A percentile compares a stretch with the other conserved stretches of the same genome.
Evolutionary conservation across 2,329 filamentous ascomycete species (phyloP).

Genomic region (Talaromyces atroroseus): DNA sequence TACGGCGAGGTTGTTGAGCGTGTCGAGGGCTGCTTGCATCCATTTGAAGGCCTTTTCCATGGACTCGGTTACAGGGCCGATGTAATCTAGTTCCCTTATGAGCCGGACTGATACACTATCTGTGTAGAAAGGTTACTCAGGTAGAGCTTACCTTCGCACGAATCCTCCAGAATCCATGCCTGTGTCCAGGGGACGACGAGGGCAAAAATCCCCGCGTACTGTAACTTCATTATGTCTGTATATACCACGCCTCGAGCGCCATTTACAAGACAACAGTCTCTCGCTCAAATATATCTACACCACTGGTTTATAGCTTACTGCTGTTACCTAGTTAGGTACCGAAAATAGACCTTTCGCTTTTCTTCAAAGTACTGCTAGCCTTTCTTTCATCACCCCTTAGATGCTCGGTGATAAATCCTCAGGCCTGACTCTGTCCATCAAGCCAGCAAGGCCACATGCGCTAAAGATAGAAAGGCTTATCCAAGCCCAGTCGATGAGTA

Average conservation of each 20-base stretch:
- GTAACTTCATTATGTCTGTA: background rate
- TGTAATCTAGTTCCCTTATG: background rate
- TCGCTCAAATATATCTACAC: background rate
- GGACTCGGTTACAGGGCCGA: background rate
- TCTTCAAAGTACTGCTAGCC: background rate
- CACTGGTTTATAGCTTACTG: too few species aligned
- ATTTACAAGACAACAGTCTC: background rate
- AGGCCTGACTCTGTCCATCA: background rate
- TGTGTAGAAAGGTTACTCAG: background rate
- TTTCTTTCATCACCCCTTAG: background rate
- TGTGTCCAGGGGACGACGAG: background rate
- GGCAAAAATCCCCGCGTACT: background rate
- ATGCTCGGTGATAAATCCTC: background rate
- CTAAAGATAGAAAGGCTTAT: background rate
- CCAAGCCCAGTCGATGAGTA: background rate
- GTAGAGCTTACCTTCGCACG: background rate
- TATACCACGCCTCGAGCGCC: background rate
- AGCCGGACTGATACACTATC: too few species aligned
- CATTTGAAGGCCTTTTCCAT: background rate
- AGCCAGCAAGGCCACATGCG: background rate
- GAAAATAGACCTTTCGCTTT: background rate
- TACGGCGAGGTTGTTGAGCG: background rate
- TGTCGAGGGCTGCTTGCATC: background rate
- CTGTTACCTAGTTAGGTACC: too few species aligned
- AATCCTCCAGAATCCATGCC: background rate